Evolutionary conservation across 225 moss, liverwort and hornwort genomes (phyloP), one percentile per base, ranked within the genome.

Genomic region (Takakia lepidozioides): DNA sequence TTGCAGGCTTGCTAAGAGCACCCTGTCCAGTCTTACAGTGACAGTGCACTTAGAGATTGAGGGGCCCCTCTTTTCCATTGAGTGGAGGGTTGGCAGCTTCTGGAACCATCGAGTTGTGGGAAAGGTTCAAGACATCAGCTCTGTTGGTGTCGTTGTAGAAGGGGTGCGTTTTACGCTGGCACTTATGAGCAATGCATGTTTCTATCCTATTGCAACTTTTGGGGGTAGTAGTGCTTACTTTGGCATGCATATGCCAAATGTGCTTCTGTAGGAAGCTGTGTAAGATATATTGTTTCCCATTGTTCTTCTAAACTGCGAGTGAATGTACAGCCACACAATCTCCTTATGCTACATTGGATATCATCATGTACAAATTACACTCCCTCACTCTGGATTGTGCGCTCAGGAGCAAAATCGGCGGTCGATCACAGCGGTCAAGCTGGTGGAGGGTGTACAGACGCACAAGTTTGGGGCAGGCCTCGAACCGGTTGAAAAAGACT

Each of bases 391-490:
- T 13, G 5, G 19, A 7, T 9, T 63, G 54, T 62, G 61, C 49
- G 63, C 63, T 49, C 78, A 82, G 57, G 77, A 73, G 18, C 48
- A 57, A 20, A 85, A 71, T 42, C 79, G 84, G 48, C 75, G 59
- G 37, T 40, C 71, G 9, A 50, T 68, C 13, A 81, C 77, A 50
- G 63, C 72, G 18, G 79, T 77, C 19, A 46, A 55, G 34, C 25
- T 98, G 25, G 70, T 63, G 52, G 86, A 73, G 64, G 90, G 87
- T 38, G 72, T 66, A 23, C 74, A 56, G 3, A 24, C 56, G 19
- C 87, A 98, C 53, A 51, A 62, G 24, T 87, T 98, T 48, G 95
- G 90, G 45, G 68, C 74, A 26, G 80, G 75, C 54, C 61, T 98
- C 10, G 72, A 85, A 35, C 34, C 52, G 9, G 74, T 82, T 27